phyloP scores from a whole-genome alignment of 2,329 filamentous ascomycete species.

The Penicillium griseofulvum region DNA sequence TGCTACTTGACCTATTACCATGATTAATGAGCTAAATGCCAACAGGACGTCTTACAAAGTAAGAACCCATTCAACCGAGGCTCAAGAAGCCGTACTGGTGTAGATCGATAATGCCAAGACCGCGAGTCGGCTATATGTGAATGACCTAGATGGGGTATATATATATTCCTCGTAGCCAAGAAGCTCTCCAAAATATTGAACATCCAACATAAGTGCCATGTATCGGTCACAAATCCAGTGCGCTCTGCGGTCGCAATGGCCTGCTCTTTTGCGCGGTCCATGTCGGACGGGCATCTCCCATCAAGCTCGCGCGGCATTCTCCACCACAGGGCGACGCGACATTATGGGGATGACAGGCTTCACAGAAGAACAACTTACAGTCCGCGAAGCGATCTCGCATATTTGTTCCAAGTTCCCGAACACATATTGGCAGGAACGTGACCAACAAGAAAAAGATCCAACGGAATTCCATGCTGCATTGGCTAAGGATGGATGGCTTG shows the following conservation, averaged over 20 bases:
- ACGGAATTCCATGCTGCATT: slow-evolving; percentile 72
- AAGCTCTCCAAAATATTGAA: background rate
- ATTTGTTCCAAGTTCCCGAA: slow-evolving; percentile 70
- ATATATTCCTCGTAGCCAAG: background rate
- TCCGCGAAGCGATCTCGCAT: slow-evolving; percentile 66
- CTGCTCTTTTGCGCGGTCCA: background rate
- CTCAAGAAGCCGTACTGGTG: background rate
- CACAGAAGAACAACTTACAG: slow-evolving; percentile 68
- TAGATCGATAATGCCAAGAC: slow-evolving; percentile 20
- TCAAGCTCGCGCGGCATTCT: slow-evolving; percentile 25
- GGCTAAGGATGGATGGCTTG: slow-evolving; percentile 74
- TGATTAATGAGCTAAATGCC: background rate
- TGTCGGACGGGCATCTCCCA: background rate
- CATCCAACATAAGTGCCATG: slow-evolving; percentile 5
- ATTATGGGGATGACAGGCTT: slow-evolving; percentile 74
- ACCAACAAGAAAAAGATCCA: slow-evolving; percentile 69
- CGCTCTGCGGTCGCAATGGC: slow-evolving; percentile 10
- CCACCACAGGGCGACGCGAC: slow-evolving; percentile 28
- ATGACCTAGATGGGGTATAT: background rate
- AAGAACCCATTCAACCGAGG: background rate
- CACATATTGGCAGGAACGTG: slow-evolving; percentile 70
- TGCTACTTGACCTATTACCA: background rate
- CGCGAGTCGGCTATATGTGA: slow-evolving; percentile 16
- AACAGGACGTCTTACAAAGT: background rate
- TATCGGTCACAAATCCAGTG: slow-evolving; percentile 12